These are phyloP conservation scores for Tuber brumale DNA, from an alignment of 495 filamentous ascomycete species.

Conservation along the genomic window DNA sequence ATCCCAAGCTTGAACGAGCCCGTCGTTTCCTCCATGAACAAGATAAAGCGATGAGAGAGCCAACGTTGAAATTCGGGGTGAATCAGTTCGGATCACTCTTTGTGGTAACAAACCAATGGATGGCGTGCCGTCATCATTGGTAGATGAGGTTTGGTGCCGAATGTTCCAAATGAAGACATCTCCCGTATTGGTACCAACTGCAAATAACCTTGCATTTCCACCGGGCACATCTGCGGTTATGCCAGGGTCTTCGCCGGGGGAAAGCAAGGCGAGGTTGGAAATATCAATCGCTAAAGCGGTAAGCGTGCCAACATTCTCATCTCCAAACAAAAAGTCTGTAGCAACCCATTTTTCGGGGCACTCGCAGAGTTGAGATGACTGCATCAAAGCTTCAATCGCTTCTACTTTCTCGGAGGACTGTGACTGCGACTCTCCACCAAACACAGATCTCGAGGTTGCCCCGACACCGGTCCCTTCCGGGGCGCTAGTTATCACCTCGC, in stretches of 20 bases:
- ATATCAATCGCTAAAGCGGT: conserved; percentile 68
- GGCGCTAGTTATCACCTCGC: conserved; percentile 16
- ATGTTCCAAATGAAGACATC: conserved; percentile 78
- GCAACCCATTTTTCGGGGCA: conserved; percentile 55
- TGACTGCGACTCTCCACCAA: conserved; percentile 30
- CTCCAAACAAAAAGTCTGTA: conserved; percentile 54
- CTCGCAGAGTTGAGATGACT: not conserved
- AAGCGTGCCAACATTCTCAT: conserved; percentile 53
- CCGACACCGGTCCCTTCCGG: conserved; percentile 26
- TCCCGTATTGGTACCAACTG: conserved; percentile 73
- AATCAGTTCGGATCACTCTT: conserved; percentile 81
- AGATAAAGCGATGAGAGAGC: conserved; percentile 80
- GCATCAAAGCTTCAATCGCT: not conserved
- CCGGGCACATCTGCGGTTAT: conserved; percentile 63
- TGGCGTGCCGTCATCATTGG: conserved; percentile 49
- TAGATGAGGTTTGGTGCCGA: conserved; percentile 55
- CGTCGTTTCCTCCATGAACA: conserved; percentile 89
- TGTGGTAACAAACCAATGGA: conserved; percentile 55
- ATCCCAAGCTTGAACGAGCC: conserved; percentile 95
- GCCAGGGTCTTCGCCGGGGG: conserved; percentile 69
- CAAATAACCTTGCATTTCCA: conserved; percentile 71
- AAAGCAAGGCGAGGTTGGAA: conserved; percentile 63
- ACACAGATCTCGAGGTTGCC: conserved; percentile 38
- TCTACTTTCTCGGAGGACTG: not conserved
- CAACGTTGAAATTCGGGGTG: conserved; percentile 78